Evolutionary conservation across 345 rosid species (phyloP).

Genomic region (Cardiospermum halicacabum): DNA sequence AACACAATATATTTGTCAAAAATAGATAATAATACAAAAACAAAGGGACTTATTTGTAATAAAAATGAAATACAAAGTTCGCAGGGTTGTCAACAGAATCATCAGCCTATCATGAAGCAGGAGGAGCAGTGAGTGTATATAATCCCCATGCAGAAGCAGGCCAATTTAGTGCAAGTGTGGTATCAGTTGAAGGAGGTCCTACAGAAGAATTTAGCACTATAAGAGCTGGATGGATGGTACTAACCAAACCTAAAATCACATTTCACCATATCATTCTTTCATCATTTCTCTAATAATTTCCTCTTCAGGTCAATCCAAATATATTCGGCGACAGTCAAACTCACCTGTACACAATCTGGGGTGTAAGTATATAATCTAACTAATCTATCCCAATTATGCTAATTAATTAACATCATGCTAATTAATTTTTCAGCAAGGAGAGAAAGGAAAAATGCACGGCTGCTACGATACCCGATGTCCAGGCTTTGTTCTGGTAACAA

Average conservation of each 20-base stretch:
- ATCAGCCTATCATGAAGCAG: neutral
- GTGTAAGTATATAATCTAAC: neutral
- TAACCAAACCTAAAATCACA: too few species aligned
- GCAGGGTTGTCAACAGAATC: neutral
- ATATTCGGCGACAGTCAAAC: neutral
- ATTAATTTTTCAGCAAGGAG: conserved; percentile 1
- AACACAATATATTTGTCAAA: neutral
- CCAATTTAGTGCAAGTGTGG: neutral
- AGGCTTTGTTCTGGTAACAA: neutral
- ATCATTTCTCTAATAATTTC: too few species aligned
- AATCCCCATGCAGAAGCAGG: neutral
- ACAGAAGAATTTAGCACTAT: neutral
- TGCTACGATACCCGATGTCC: conserved; percentile 1
- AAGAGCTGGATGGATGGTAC: conserved; percentile 3
- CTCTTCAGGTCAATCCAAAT: neutral
- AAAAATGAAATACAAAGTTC: neutral
- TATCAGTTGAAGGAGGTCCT: neutral
- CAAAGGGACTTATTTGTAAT: neutral
- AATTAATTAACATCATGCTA: too few species aligned
- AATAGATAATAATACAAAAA: neutral
- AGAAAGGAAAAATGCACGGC: neutral
- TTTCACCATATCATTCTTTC: too few species aligned
- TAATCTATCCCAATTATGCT: too few species aligned
- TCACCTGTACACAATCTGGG: neutral
- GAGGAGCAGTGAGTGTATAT: neutral